phyloP scores from a whole-genome alignment of 2,329 filamentous ascomycete genomes.

The Aspergillus novofumigatus region DNA sequence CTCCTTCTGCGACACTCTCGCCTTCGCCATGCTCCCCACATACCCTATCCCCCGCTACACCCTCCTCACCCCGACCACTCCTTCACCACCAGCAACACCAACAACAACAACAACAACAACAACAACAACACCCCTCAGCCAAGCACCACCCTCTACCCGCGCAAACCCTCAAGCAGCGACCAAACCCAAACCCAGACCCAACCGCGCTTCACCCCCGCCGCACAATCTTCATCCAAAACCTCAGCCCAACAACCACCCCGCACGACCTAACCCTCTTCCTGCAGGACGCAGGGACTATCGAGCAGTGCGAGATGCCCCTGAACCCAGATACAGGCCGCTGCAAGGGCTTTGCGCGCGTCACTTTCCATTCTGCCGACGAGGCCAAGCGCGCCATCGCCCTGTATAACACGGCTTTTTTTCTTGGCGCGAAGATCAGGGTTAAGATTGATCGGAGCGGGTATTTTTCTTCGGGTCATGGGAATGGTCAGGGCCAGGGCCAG shows the following conservation, averaged over 20 bases:
- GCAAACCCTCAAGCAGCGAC: background rate
- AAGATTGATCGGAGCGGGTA: conserved; percentile 24
- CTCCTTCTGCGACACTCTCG: conserved; percentile 24
- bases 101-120: conserved; percentile 3
- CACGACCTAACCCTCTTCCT: conserved; percentile 28
- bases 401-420: conserved; percentile 32
- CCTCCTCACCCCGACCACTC: background rate
- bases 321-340: conserved; percentile 19
- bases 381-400: conserved; percentile 31
- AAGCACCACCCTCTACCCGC: conserved; percentile 1
- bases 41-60: conserved; percentile 22
- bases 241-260: conserved; percentile 26
- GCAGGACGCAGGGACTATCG: conserved; percentile 25
- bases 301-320: conserved; percentile 29
- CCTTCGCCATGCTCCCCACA: conserved; percentile 24
- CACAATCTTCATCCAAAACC: conserved; percentile 25
- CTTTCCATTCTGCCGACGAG: conserved; percentile 31
- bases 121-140: background rate
- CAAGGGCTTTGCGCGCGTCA: conserved; percentile 25
- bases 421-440: conserved; percentile 31
- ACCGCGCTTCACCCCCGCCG: conserved; percentile 12
- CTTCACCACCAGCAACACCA: background rate
- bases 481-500: conserved; percentile 1
- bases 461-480: conserved; percentile 7
- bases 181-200: background rate